Conservation (phyloP, 1,139 yeast genomes). For the Candida pseudoviswanathii region DNA sequence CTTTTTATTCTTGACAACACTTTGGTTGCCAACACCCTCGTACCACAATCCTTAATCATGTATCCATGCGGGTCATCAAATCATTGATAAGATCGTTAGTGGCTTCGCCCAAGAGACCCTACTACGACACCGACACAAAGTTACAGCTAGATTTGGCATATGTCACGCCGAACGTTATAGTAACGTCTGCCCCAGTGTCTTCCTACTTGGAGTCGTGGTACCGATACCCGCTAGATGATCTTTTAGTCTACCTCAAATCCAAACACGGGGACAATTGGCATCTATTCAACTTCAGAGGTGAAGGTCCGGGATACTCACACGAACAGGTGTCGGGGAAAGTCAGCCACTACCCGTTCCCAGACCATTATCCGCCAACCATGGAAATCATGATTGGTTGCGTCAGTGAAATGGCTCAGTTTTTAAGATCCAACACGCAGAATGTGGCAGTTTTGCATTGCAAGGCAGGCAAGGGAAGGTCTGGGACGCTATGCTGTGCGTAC, state of each 20-base stretch:
- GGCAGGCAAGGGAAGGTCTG: slow-evolving; percentile 92
- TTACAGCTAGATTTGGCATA: slow-evolving; percentile 61
- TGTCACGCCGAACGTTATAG: slow-evolving; percentile 61
- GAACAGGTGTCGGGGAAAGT: slow-evolving; percentile 33
- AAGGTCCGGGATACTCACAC: slow-evolving; percentile 53
- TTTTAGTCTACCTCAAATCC: slow-evolving; percentile 50
- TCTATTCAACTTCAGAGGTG: slow-evolving; percentile 73
- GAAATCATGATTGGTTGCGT: slow-evolving; percentile 46
- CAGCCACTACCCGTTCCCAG: slow-evolving; percentile 61
- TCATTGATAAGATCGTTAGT: slow-evolving; percentile 19
- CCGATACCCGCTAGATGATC: slow-evolving; percentile 55
- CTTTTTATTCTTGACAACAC: not conserved
- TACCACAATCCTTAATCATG: not conserved
- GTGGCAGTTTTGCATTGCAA: slow-evolving; percentile 84
- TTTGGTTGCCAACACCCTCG: not conserved
- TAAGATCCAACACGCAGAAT: slow-evolving; percentile 31
- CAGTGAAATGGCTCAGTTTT: slow-evolving; percentile 46
- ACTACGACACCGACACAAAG: slow-evolving; percentile 22
- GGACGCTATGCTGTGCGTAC: slow-evolving; percentile 73
- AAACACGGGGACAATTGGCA: slow-evolving; percentile 65
- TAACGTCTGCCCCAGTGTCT: slow-evolving; percentile 72
- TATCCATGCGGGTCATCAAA: slow-evolving; percentile 16
- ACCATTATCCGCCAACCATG: slow-evolving; percentile 79
- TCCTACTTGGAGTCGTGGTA: slow-evolving; percentile 47
- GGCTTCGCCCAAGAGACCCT: slow-evolving; percentile 28